Base-by-base conservation (phyloP, 768 basidiomycete genomes). In the Xerocomus spinulosus region DNA sequence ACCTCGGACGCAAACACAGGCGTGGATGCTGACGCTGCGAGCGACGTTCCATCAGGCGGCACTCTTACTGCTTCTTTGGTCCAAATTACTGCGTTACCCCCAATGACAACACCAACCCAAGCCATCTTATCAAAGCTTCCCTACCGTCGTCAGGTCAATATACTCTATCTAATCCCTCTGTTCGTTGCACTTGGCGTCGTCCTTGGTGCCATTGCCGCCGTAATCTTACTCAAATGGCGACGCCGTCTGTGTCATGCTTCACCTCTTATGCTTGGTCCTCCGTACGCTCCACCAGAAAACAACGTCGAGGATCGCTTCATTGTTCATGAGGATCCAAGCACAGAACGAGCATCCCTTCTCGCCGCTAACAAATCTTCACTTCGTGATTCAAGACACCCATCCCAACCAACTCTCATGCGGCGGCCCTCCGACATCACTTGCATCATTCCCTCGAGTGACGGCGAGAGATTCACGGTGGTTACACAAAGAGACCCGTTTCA, bases 21-120 rank as follows among this genome's bases (percentile, higher is more conserved):
- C 9, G 20, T 24, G 44, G 32, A 23, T 13, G 46, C 46, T 24
- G 30, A 3, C 21, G 24, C 33, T 25, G 40, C 37, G 32, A 23
- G 21, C 3, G 32, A 15, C 30, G 17, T 47, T 9, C 23, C 44
- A 13, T 39, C 60, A 9, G 49, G 54, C 26, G 44, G 54, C 29
- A 45, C 28, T 20, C 32, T 50, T n/a, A 45, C 54, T 6, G 3
- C 51, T 39, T 47, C 56, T 23, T 18, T 74, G 3, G 55, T 72
- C 20, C 63, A 64, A 17, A 69, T 73, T 44, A 68, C 67, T 23
- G 61, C 68, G 28, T 56, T 67, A 20, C 63, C 66, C 14, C 66
- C 69, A 4, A 44, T 52, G n/a, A 59, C 52, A 9, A 47, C 48
- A 21, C 42, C 38, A 42, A 29, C 43, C 36, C 58, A 53, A 18